These are phyloP conservation scores for Davidsoniella neocaledoniae DNA, from an alignment of 2,329 filamentous ascomycete species.

Conservation along the genomic window DNA sequence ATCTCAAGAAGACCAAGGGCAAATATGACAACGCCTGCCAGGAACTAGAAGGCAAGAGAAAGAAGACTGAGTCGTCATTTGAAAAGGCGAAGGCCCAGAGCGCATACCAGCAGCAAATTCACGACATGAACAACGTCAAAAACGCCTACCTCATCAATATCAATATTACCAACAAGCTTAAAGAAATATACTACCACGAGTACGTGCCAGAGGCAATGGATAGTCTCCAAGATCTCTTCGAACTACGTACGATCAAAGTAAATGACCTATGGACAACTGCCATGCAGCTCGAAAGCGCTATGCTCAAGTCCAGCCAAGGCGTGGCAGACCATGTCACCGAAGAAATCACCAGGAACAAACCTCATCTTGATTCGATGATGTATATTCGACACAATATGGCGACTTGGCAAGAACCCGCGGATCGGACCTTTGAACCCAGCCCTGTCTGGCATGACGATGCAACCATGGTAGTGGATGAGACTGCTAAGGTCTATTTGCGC, in stretches of 20 bases:
- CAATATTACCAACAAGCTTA: slow-evolving; percentile 93
- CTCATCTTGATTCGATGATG: slow-evolving; percentile 90
- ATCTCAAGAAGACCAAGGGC: slow-evolving; percentile 76
- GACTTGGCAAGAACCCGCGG: slow-evolving; percentile 64
- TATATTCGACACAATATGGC: slow-evolving; percentile 84
- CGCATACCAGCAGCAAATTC: slow-evolving; percentile 78
- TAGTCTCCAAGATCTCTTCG: slow-evolving; percentile 81
- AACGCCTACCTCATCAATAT: slow-evolving; percentile 96
- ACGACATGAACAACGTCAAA: slow-evolving; percentile 95
- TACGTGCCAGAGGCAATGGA: slow-evolving; percentile 89
- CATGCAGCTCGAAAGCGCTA: slow-evolving; percentile 61
- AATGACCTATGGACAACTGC: slow-evolving; percentile 77
- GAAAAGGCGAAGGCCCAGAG: slow-evolving; percentile 86
- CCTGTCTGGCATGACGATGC: slow-evolving; percentile 95
- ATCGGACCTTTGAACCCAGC: slow-evolving; percentile 82
- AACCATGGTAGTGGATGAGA: slow-evolving; percentile 68
- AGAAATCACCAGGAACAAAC: slow-evolving; percentile 78
- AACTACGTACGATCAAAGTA: slow-evolving; percentile 69
- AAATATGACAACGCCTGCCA: slow-evolving; percentile 90
- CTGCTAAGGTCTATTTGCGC: slow-evolving; percentile 74
- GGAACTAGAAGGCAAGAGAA: slow-evolving; percentile 84
- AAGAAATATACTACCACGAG: slow-evolving; percentile 93
- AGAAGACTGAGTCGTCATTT: slow-evolving; percentile 88
- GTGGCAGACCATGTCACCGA: slow-evolving; percentile 55
- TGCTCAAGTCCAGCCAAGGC: slow-evolving; percentile 55